These are phyloP conservation scores for Sordaria brevicollis DNA, from an alignment of 495 filamentous ascomycete genomes.

Conservation along the genomic window DNA sequence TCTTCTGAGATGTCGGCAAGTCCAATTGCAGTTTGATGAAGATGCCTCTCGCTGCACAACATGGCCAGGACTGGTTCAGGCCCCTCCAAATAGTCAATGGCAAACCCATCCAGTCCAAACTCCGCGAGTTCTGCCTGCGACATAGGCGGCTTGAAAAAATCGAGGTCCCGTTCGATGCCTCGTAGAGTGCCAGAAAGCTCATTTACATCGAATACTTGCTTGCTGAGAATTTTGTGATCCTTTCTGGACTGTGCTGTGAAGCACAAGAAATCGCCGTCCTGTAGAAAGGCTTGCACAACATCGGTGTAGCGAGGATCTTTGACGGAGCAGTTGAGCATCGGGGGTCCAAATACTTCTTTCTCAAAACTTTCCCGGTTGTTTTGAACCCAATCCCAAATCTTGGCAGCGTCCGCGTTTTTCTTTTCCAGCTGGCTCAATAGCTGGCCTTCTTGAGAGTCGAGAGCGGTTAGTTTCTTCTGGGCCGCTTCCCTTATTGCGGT, in stretches of 20 bases:
- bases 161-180: slow-evolving; percentile 36
- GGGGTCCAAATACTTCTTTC: slow-evolving; percentile 74
- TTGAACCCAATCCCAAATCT: slow-evolving; percentile 72
- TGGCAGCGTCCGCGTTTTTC: slow-evolving; percentile 49
- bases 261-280: slow-evolving; percentile 50
- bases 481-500: slow-evolving; percentile 19
- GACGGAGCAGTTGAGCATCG: slow-evolving; percentile 70
- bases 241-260: slow-evolving; percentile 65
- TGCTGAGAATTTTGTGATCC: slow-evolving; percentile 62
- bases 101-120: slow-evolving; percentile 70
- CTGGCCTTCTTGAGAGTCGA: slow-evolving; percentile 71
- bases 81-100: slow-evolving; percentile 64
- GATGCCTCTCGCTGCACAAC: slow-evolving; percentile 57
- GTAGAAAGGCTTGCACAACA: slow-evolving; percentile 62
- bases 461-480: slow-evolving; percentile 39
- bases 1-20: slow-evolving; percentile 50
- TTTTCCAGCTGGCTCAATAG: slow-evolving; percentile 51
- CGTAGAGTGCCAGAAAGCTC: slow-evolving; percentile 57
- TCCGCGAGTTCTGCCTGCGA: slow-evolving; percentile 39
- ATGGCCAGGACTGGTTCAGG: slow-evolving; percentile 80
- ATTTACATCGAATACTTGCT: slow-evolving; percentile 42
- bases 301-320: slow-evolving; percentile 65
- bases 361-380: slow-evolving; percentile 62
- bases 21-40: slow-evolving; percentile 59
- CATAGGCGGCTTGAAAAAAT: slow-evolving; percentile 43